Base-by-base conservation (phyloP, 305 asterid species). In the Vinca major region DNA sequence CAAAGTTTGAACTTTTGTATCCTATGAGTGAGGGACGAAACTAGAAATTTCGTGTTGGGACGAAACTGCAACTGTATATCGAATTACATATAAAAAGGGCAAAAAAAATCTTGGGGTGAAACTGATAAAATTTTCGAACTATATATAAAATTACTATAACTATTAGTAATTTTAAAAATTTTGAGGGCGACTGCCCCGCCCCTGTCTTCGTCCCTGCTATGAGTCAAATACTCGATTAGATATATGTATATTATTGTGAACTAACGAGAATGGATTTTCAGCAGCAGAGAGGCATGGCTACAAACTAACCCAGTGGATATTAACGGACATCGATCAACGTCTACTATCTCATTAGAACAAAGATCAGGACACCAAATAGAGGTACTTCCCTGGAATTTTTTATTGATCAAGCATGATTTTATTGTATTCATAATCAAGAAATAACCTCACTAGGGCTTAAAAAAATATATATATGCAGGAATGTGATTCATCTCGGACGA, bases 251-350 rank as follows among this genome's bases (percentile, higher is more conserved):
- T 20, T 5, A 63, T 4, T 41, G 9, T 2, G 10, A 40, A 3
- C 7, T 63, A 63, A 43, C 7, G 2, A 5, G 37, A 7, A 39
- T 53, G n/a, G 61, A 50, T 45, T 52, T 57, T 57, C 70, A 86
- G 91, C 71, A 75, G 84, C 75, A 76, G 91, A 81, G 95, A 88
- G 73, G 86, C 82, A 26, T 90, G 91, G 95, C 62, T 81, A 64
- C 95, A 88, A 67, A 68, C 75, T 57, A 86, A 79, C 62, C 72
- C 75, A 2, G 79, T 78, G 44, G 95, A 88, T 43, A 65, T 81
- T 50, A 87, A 79, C 61, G 79, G 78, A 65, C 81, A 80, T 71
- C 83, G 89, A 78, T 75, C 86, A 16, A 65, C 65, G 5, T 78
- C 85, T 55, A 72, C 84, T n/a, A 79, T 81, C 57, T 93, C 90